Evolutionary conservation across 1,284 basidiomycete genomes (phyloP), one percentile per base, ranked within the genome.

Genomic region (Boletus sp.): DNA sequence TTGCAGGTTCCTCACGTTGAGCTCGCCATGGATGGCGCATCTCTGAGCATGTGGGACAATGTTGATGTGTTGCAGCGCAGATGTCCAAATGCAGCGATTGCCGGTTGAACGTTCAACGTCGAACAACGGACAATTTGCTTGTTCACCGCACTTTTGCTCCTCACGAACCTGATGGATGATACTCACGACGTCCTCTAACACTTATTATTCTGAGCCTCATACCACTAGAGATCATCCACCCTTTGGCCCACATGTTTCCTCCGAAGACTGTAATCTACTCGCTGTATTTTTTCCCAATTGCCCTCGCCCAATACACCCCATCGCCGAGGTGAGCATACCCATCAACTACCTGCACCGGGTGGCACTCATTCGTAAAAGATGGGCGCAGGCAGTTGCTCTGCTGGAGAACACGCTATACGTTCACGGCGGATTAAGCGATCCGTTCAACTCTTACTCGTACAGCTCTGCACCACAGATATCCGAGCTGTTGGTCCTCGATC

Each of bases 361-460:
- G 36, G 10, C 25, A 33, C 50, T 60, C 23, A 57, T 36, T 23
- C n/a, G 27, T 19, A 37, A 19, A 52, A 93, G 91, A 73, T 94
- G 91, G 91, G 91, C 84, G 30, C 88, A 90, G 54, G 86, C 88
- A 9, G 69, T 72, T 1, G 75, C 80, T 19, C 62, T 84, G 38
- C 67, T 89, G 19, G 73, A 80, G 54, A 76, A 81, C 49, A 72
- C 75, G 7, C 71, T 93, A 33, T 81, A 82, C 62, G 69, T 92
- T 34, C 82, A 88, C 50, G 91, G 91, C 23, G 91, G 91, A 48
- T 83, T 89, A 61, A 82, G 79, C 22, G 88, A 91, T 64, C 71
- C 76, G 16, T 80, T 69, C 64, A 83, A 84, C 59, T 63, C 73
- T 8, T 88, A 75, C 61, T 79, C 81, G 2, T 94, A 93, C 66